Conservation (phyloP, 2,329 filamentous ascomycete genomes). For the Aspergillus sp. region DNA sequence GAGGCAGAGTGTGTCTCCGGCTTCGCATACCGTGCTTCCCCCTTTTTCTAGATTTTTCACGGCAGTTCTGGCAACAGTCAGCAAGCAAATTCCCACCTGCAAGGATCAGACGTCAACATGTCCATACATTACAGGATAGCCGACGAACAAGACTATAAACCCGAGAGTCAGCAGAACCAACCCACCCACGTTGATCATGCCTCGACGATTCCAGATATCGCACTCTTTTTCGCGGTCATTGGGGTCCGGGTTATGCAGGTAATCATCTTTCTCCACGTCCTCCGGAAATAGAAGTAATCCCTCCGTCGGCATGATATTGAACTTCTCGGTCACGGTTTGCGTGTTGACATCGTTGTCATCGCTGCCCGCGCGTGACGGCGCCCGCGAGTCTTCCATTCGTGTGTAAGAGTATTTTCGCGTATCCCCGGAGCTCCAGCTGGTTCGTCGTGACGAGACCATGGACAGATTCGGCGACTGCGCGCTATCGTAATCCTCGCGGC, state of each 20-base stretch:
- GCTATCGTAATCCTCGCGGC: conserved; percentile 52
- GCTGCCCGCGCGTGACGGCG: conserved; percentile 60
- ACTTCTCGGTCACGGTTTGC: conserved; percentile 72
- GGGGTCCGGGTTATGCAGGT: conserved; percentile 68
- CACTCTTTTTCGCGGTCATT: conserved; percentile 62
- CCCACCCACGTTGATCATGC: conserved; percentile 64
- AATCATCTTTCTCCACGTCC: conserved; percentile 73
- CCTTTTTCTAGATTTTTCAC: conserved; percentile 45
- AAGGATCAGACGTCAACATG: not conserved
- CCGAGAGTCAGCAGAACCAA: conserved; percentile 60
- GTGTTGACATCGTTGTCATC: conserved; percentile 67
- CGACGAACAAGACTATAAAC: conserved; percentile 65
- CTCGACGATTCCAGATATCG: conserved; percentile 65
- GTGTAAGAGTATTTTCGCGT: conserved; percentile 50
- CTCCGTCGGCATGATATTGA: conserved; percentile 68
- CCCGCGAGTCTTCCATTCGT: conserved; percentile 62
- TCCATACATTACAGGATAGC: conserved; percentile 67
- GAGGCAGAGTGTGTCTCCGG: conserved; percentile 49
- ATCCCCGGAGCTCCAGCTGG: conserved; percentile 64
- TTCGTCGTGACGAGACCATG: conserved; percentile 58
- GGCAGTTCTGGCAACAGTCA: conserved; percentile 52
- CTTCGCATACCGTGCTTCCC: conserved; percentile 31
- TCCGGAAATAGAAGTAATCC: conserved; percentile 68
- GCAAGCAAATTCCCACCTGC: conserved; percentile 7
- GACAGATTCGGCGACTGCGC: conserved; percentile 51